phyloP scores from a whole-genome alignment of 129 eudicot species.

The Helichrysum umbraculigerum region DNA sequence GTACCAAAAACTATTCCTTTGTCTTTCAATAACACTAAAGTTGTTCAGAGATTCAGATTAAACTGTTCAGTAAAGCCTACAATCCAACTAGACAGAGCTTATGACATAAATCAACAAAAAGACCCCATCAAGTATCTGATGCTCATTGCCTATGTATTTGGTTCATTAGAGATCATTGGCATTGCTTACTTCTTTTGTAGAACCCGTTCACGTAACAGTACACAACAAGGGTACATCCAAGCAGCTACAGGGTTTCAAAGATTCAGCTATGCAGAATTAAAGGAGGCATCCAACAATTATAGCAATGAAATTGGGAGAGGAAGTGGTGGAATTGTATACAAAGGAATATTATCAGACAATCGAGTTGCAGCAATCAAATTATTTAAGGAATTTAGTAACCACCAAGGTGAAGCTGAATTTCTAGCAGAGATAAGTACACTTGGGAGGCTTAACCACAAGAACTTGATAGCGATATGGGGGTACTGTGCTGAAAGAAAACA shows the following conservation, averaged over 20 bases:
- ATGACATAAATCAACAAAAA: slow-evolving; percentile 5
- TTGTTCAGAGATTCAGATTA: slow-evolving; percentile 10
- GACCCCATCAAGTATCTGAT: slow-evolving; percentile 27
- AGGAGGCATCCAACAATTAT: slow-evolving; percentile 39
- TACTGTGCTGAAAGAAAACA: slow-evolving; percentile 44
- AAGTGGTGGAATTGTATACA: slow-evolving; percentile 49
- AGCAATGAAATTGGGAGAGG: slow-evolving; percentile 52
- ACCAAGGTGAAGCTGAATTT: slow-evolving; percentile 42
- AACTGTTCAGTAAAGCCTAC: slow-evolving; percentile 2
- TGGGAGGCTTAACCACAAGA: slow-evolving; percentile 51
- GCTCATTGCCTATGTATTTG: slow-evolving; percentile 36
- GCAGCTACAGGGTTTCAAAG: slow-evolving; percentile 42
- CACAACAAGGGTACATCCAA: slow-evolving; percentile 30
- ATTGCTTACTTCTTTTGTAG: slow-evolving; percentile 24
- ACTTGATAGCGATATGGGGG: slow-evolving; percentile 49
- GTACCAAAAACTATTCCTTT: slow-evolving; percentile 31
- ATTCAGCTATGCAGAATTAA: slow-evolving; percentile 47
- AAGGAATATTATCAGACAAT: slow-evolving; percentile 33
- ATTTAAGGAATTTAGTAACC: slow-evolving; percentile 25
- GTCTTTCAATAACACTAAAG: not conserved
- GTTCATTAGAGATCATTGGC: slow-evolving; percentile 39
- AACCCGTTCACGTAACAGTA: slow-evolving; percentile 10
- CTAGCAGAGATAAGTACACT: slow-evolving; percentile 46
- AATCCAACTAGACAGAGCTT: slow-evolving; percentile 21
- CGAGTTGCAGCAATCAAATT: slow-evolving; percentile 44